Percentiles rank a stretch among this genome's conserved stretches.
Conservation (phyloP, 1,139 yeast genomes). For the Debaryomyces psychrophilus region DNA sequence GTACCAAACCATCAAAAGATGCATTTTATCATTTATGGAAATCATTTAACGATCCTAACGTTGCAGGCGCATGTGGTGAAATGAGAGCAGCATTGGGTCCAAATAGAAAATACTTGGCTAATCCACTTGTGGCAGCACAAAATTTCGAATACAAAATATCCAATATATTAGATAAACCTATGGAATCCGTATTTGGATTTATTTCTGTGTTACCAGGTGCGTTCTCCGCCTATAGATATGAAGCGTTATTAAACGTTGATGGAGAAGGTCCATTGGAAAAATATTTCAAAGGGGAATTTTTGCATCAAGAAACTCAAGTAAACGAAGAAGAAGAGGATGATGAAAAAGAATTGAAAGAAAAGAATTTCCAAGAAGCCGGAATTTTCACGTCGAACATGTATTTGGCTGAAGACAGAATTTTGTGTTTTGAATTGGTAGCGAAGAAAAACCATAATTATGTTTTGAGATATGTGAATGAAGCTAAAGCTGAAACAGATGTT, state of each 20-base stretch:
- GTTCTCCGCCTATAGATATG: slow-evolving; percentile 78
- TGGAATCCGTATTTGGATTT: slow-evolving; percentile 82
- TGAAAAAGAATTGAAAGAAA: slow-evolving; percentile 45
- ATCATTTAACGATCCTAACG: slow-evolving; percentile 68
- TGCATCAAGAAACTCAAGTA: slow-evolving; percentile 52
- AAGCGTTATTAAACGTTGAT: slow-evolving; percentile 65
- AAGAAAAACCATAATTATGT: slow-evolving; percentile 63
- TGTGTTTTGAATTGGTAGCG: slow-evolving; percentile 84
- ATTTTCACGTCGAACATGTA: slow-evolving; percentile 83
- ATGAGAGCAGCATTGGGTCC: slow-evolving; percentile 71
- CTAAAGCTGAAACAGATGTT: slow-evolving; percentile 83
- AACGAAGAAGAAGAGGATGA: slow-evolving; percentile 44
- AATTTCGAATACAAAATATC: slow-evolving; percentile 85
- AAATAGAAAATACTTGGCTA: slow-evolving; percentile 54
- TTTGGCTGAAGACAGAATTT: slow-evolving; percentile 80
- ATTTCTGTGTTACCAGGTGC: slow-evolving; percentile 86
- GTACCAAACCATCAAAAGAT: slow-evolving; percentile 73
- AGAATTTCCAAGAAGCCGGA: slow-evolving; percentile 54
- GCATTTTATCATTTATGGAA: slow-evolving; percentile 80
- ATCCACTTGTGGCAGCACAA: slow-evolving; percentile 83
- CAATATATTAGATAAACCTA: slow-evolving; percentile 79
- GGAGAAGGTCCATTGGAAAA: slow-evolving; percentile 76
- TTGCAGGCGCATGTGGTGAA: slow-evolving; percentile 92
- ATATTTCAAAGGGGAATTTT: slow-evolving; percentile 77
- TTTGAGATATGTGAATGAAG: slow-evolving; percentile 71